Conservation (phyloP, 202 grass and related monocot species). For the Sporobolus alterniflorus region DNA sequence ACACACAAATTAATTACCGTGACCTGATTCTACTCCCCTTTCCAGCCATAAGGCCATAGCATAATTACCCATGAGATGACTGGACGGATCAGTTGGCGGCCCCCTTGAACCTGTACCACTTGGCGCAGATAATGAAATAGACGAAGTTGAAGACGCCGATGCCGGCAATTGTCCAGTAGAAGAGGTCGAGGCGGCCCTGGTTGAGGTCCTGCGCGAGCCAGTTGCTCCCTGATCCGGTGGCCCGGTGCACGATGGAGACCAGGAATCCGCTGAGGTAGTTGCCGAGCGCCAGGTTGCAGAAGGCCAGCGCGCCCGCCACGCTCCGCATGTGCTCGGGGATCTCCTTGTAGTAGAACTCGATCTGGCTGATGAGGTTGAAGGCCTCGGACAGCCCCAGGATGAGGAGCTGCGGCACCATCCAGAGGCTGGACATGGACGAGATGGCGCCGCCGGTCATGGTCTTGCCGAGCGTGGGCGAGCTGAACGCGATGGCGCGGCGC, state of each 20-base stretch:
- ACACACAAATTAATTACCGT: slow-evolving; percentile 37
- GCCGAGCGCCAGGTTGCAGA: slow-evolving; percentile 77
- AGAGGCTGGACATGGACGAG: slow-evolving; percentile 81
- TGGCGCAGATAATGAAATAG: slow-evolving; percentile 86
- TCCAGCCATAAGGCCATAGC: background rate
- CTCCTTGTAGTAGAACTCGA: slow-evolving; percentile 99
- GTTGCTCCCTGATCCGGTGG: slow-evolving; percentile 52
- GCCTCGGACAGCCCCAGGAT: slow-evolving; percentile 87
- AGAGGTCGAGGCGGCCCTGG: slow-evolving; percentile 77
- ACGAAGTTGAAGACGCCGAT: slow-evolving; percentile 78
- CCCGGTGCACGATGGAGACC: slow-evolving; percentile 63
- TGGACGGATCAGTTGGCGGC: slow-evolving; percentile 38
- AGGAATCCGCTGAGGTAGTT: slow-evolving; percentile 90
- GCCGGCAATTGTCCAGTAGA: slow-evolving; percentile 81
- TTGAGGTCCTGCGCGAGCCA: slow-evolving; percentile 95
- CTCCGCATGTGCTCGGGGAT: slow-evolving; percentile 99
- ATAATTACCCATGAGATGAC: slow-evolving; percentile 17
- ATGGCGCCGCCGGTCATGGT: slow-evolving; percentile 64
- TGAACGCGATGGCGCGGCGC: slow-evolving; percentile 61
- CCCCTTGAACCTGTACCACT: slow-evolving; percentile 97
- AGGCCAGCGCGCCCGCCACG: slow-evolving; percentile 78
- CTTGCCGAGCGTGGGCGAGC: slow-evolving; percentile 42
- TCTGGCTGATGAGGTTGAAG: slow-evolving; percentile 90
- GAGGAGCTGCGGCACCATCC: slow-evolving; percentile 94
- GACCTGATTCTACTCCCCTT: slow-evolving; percentile 19